Evolutionary conservation across 2,329 filamentous ascomycete species (phyloP), one percentile per base, ranked within the genome.

Genomic region (Penicillium sp.): DNA sequence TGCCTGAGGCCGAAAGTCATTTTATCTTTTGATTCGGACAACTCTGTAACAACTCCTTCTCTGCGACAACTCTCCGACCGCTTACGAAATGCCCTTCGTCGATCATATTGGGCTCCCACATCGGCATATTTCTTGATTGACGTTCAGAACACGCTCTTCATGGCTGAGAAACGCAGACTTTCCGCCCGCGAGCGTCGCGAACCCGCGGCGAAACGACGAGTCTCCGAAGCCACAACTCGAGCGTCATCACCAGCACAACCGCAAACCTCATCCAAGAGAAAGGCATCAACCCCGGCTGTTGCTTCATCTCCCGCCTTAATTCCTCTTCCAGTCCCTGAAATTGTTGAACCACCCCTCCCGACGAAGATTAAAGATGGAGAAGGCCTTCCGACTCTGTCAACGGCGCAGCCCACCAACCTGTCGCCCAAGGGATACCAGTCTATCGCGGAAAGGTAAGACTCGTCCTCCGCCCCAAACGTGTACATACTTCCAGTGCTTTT

Each of bases 341-440:
- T 69, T n/a, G 69, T 73, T 19, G 77, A 78, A 64, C 70, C 74
- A 17, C 75, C 75, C 44, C 67, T 88, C 19, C 86, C 86, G 2
- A 79, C 82, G 5, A 84, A 82, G 60, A 70, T 88, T 13, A 76
- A 77, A 60, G 84, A 87, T 57, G 80, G 78, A 53, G 81, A 84
- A 56, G 79, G 81, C 47, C 76, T 89, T 6, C 87, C 87, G 3
- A 84, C 82, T 2, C 73, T 86, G 7, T 71, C 78, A 17, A 77
- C 82, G 61, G 80, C 82, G 46, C 87, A 88, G 68, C 70, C 82
- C 0, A 66, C 73, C 5, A 71, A 75, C 41, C 74, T 88, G 9
- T 78, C 85, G 6, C 69, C 77, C 44, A 76, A 79, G 58, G 85
- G 87, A 60, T 89, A 86, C 70, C 86, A 88, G 74, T 84, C 82